Evolutionary conservation across 148 eudicot genomes (phyloP).

Genomic region (Heliosperma pusillum): DNA sequence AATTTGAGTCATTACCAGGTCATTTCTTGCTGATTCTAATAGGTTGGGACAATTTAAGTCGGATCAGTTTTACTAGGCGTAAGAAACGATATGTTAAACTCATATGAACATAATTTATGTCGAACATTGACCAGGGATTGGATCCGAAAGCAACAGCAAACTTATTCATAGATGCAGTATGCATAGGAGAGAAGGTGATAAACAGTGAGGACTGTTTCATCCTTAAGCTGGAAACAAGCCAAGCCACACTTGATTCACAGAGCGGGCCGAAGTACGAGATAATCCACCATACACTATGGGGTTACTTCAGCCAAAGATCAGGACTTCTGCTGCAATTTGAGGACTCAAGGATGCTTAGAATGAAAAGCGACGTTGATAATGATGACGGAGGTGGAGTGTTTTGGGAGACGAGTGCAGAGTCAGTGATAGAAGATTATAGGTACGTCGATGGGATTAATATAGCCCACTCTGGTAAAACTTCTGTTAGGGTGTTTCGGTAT

Average conservation of each 20-base stretch:
- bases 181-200: slow-evolving; percentile 95
- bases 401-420: slow-evolving; percentile 93
- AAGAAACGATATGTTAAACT: too few relatives aligned
- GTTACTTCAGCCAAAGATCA: slow-evolving; percentile 91
- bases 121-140: slow-evolving; percentile 38
- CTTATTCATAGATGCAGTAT: slow-evolving; percentile 85
- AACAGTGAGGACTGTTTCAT: slow-evolving; percentile 93
- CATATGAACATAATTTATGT: not conserved
- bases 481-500: slow-evolving; percentile 70
- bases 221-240: slow-evolving; percentile 81
- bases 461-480: slow-evolving; percentile 81
- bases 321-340: slow-evolving; percentile 82
- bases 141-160: slow-evolving; percentile 73
- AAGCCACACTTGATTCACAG: slow-evolving; percentile 73
- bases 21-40: too few relatives aligned
- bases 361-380: slow-evolving; percentile 49
- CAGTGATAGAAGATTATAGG: slow-evolving; percentile 74
- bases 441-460: slow-evolving; percentile 85
- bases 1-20: too few relatives aligned
- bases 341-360: slow-evolving; percentile 74
- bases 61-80: too few relatives aligned
- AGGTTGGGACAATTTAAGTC: not conserved
- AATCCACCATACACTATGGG: slow-evolving; percentile 95
- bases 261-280: slow-evolving; percentile 59
- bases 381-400: slow-evolving; percentile 72